phyloP scores from a whole-genome alignment of 129 eudicot species.

The Ambrosia trifida region DNA sequence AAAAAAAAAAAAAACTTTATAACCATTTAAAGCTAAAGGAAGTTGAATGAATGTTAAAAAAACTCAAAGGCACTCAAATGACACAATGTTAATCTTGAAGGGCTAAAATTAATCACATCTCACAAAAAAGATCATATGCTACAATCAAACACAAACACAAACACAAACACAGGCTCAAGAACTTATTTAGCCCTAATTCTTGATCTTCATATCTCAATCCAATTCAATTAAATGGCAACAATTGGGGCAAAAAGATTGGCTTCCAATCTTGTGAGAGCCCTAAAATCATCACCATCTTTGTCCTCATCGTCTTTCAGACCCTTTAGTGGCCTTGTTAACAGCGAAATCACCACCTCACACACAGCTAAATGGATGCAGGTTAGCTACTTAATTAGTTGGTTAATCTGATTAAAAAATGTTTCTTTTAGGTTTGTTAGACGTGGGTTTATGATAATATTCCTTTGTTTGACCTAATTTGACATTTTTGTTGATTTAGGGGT shows the following conservation, averaged over 20 bases:
- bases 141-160: too few species aligned
- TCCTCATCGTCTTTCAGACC: constrained; percentile 41
- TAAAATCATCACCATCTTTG: constrained; percentile 37
- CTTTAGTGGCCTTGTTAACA: constrained; percentile 55
- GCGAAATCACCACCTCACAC: constrained; percentile 72
- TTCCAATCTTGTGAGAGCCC: constrained; percentile 51
- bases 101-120: background rate
- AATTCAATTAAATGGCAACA: constrained; percentile 49
- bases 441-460: background rate
- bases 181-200: constrained; percentile 21
- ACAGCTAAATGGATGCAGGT: constrained; percentile 99
- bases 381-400: background rate
- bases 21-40: too few species aligned
- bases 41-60: too few species aligned
- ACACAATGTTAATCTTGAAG: constrained; percentile 14
- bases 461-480: background rate
- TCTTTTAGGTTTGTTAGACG: background rate
- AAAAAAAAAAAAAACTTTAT: too few species aligned
- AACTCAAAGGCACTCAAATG: background rate
- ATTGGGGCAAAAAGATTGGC: constrained; percentile 51
- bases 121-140: constrained; percentile 28
- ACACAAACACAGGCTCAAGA: background rate
- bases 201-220: background rate
- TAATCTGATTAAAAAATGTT: background rate
- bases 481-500: background rate